Base-by-base conservation (phyloP, 768 basidiomycete species). In the Xerocomellus dryophilus region DNA sequence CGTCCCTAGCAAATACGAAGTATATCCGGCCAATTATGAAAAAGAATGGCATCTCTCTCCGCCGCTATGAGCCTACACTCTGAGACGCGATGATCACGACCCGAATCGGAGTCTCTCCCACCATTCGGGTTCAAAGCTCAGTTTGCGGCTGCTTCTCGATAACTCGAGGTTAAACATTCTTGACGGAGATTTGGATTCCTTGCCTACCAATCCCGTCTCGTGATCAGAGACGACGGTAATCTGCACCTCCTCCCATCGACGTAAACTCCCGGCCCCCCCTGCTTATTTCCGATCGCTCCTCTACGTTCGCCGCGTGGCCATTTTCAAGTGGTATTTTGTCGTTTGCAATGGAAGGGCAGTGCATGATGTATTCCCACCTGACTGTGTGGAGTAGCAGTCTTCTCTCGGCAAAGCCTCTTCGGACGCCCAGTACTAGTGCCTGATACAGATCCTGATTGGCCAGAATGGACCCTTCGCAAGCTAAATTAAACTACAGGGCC, bases 211-310 rank as follows among this genome's bases (percentile, higher is more conserved):
- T 43, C 32, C 34, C 9, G 27, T 47, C 44, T 25, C 17, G 14
- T 23, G 14, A 38, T 27, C 18, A 54, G 31, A 31, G n/a, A 53
- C 11, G 25, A 23, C n/a, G 14, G 25, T 47, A 9, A 51, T 43
- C 15, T 38, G 17, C 35, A 20, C 39, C 38, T 44, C 31, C 43
- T 9, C 14, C 27, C 23, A 1, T 42, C 47, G 44, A 56, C 58
- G 59, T 60, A 60, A 59, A 61, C 5, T 29, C 20, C 40, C n/a
- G n/a, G n/a, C n/a, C n/a, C 44, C 17, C 10, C 47, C 38, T 34
- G 15, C 42, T 44, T 36, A 45, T 54, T 54, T 50, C 61, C 48
- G 61, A 41, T 34, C 11, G 10, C 51, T 15, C 23, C 25, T 58
- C 43, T 17, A 17, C 40, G 14, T 12, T 29, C 15, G 21, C n/a